Percentiles rank a stretch among this genome's conserved stretches.
These are phyloP conservation scores for Stygiomarasmius scandens DNA, from an alignment of 1,284 basidiomycete genomes.

Conservation along the genomic window DNA sequence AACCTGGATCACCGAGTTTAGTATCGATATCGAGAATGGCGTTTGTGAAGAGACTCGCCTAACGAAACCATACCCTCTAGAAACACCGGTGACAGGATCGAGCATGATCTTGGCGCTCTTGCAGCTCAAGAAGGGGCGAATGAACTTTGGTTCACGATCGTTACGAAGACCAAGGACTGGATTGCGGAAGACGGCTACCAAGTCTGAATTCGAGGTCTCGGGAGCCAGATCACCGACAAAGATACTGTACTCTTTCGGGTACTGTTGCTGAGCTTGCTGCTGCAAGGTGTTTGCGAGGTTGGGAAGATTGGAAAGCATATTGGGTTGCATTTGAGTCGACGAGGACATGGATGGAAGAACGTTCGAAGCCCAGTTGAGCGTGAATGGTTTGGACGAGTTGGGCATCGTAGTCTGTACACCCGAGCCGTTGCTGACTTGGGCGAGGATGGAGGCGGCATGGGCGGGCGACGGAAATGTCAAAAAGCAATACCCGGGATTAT, in stretches of 20 bases:
- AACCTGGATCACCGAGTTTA: conserved; percentile 52
- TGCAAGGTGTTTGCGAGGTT: conserved; percentile 22
- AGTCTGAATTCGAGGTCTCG: conserved; percentile 87
- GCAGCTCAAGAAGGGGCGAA: conserved; percentile 83
- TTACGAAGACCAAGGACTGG: conserved; percentile 80
- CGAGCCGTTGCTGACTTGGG: conserved; percentile 58
- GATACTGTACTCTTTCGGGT: conserved; percentile 84
- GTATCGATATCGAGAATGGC: conserved; percentile 4
- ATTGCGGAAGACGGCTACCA: conserved; percentile 86
- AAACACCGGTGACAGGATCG: conserved; percentile 86
- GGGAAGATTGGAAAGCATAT: conserved; percentile 14
- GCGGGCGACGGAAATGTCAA: conserved; percentile 78
- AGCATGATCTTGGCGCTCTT: conserved; percentile 94
- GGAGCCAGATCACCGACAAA: conserved; percentile 90
- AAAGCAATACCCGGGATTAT: conserved; percentile 85
- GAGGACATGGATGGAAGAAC: conserved; percentile 46
- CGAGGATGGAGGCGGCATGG: conserved; percentile 72
- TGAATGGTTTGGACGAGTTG: conserved; percentile 74
- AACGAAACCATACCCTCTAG: conserved; percentile 88
- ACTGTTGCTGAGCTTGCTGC: conserved; percentile 51
- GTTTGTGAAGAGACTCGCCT: conserved; percentile 47
- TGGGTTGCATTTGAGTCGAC: conserved; percentile 29
- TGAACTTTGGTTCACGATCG: conserved; percentile 81
- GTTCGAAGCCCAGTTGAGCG: conserved; percentile 81
- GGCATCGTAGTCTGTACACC: conserved; percentile 65